These are phyloP conservation scores for Quercus glauca DNA, from an alignment of 306 rosid genomes.

Conservation along the genomic window DNA sequence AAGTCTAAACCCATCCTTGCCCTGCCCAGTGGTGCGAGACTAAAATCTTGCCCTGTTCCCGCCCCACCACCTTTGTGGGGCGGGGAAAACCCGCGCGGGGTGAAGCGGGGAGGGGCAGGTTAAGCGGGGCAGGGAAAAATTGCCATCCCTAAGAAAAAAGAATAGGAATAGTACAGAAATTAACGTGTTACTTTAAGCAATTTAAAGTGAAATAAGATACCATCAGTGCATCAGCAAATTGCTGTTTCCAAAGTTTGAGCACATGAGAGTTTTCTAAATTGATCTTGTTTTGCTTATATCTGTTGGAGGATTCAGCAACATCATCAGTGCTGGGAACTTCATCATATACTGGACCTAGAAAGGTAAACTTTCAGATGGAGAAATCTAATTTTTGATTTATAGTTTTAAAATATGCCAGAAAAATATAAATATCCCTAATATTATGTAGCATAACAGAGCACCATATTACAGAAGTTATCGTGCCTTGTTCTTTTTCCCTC, in stretches of 20 bases:
- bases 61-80: no score
- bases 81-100: no score
- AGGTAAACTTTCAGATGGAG: neutral
- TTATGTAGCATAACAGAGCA: neutral
- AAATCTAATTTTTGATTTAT: neutral
- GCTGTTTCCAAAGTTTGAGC: conserved; percentile 66
- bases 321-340: conserved; percentile 44
- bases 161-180: neutral
- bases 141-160: no score
- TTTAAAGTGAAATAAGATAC: conserved; percentile 32
- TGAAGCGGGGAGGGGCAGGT: no score
- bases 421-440: neutral
- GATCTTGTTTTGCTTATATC: conserved; percentile 22
- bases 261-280: conserved; percentile 34
- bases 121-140: no score
- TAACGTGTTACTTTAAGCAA: conserved; percentile 4
- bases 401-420: neutral
- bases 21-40: no score
- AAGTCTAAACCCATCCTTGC: no score
- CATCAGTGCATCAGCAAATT: conserved; percentile 73
- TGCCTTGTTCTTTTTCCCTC: neutral
- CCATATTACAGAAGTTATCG: neutral
- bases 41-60: no score
- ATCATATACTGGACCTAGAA: conserved; percentile 47
- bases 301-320: conserved; percentile 38